Evolutionary conservation across 208 protist genomes (phyloP).

Genomic region (Angomonas ambiguus): DNA sequence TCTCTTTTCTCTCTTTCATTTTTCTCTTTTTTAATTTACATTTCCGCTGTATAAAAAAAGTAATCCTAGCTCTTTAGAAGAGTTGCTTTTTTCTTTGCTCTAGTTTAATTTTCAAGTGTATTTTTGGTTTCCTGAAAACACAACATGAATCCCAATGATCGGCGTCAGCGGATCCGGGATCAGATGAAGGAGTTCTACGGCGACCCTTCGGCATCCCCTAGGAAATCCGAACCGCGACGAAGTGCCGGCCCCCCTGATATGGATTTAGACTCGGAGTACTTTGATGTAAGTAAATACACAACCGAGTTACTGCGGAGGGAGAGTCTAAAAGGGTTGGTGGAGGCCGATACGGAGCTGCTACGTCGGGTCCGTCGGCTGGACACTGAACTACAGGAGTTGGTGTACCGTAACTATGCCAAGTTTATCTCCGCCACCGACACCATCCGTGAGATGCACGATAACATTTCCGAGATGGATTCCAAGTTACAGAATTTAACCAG

Average conservation of each 20-base stretch:
- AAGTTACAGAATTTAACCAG: constrained; percentile 69
- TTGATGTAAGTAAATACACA: constrained; percentile 75
- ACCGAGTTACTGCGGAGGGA: constrained; percentile 70
- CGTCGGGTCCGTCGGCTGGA: constrained; percentile 83
- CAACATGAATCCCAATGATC: constrained; percentile 24
- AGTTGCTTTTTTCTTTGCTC: constrained; percentile 14
- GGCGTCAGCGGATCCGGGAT: constrained; percentile 56
- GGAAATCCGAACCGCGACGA: constrained; percentile 2
- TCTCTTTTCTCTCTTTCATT: constrained; percentile 7
- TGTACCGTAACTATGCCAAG: constrained; percentile 99
- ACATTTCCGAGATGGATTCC: constrained; percentile 87
- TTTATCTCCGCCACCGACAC: constrained; percentile 98
- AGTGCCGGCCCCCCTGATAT: constrained; percentile 49
- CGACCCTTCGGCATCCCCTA: constrained; percentile 17
- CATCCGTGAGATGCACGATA: constrained; percentile 92
- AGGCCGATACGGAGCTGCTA: constrained; percentile 73
- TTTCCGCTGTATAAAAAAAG: background rate
- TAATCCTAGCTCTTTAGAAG: background rate
- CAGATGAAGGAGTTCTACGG: constrained; percentile 85
- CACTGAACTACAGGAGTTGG: constrained; percentile 96
- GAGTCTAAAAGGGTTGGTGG: constrained; percentile 70
- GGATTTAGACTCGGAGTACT: constrained; percentile 81
- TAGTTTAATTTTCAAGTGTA: constrained; percentile 11
- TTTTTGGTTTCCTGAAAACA: background rate
- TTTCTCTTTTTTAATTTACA: background rate